These are phyloP conservation scores for button mushroom (Agaricus bisporus) DNA, from an alignment of 768 basidiomycete genomes.

Conservation along the genomic window DNA sequence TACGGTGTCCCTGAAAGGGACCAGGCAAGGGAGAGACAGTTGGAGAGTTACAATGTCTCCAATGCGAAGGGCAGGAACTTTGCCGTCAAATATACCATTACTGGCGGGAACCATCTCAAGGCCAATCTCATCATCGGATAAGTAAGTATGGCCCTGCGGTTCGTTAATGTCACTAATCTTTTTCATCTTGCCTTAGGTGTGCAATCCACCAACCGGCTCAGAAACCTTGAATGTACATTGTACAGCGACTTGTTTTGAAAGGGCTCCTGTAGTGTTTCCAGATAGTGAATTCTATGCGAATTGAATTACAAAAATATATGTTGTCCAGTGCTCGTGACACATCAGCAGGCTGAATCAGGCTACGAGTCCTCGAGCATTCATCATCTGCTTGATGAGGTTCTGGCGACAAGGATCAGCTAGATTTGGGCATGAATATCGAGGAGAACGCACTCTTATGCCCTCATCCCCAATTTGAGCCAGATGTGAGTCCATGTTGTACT, in stretches of 20 bases:
- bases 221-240: too few species aligned
- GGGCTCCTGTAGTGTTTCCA: too few species aligned
- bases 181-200: too few species aligned
- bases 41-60: neutral
- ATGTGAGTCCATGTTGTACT: constrained; percentile 67
- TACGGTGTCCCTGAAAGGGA: neutral
- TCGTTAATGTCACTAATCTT: too few species aligned
- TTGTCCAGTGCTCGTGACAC: too few species aligned
- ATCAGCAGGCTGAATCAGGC: too few species aligned
- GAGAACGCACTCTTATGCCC: constrained; percentile 64
- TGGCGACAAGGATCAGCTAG: constrained; percentile 31
- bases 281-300: too few species aligned
- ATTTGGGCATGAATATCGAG: neutral
- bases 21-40: neutral
- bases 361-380: constrained; percentile 19
- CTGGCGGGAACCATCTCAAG: neutral
- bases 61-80: neutral
- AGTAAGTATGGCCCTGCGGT: neutral
- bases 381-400: constrained; percentile 88
- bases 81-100: neutral
- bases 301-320: too few species aligned
- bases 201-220: too few species aligned
- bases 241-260: too few species aligned
- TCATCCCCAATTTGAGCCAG: constrained; percentile 74
- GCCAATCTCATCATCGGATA: neutral